phyloP scores from a whole-genome alignment of 2,329 filamentous ascomycete species.

The Fusarium sarcochroum region DNA sequence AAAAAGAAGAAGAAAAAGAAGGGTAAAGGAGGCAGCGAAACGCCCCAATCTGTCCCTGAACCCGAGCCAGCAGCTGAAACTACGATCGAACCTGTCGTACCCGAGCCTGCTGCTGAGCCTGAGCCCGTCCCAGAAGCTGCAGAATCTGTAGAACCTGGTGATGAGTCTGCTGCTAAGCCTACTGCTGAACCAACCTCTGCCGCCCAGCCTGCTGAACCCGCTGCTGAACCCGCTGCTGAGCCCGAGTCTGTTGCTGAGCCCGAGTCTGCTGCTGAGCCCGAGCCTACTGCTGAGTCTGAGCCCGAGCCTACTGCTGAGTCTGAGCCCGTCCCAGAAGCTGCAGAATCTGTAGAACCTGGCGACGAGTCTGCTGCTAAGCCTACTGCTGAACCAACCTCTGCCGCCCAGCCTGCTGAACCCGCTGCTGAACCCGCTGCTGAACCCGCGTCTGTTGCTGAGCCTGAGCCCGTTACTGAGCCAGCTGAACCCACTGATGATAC shows the following conservation, averaged over 20 bases:
- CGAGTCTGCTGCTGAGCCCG: background rate
- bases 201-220: background rate
- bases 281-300: background rate
- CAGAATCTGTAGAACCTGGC: background rate
- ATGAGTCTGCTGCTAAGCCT: conserved; percentile 4
- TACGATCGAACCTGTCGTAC: background rate
- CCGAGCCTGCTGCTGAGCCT: background rate
- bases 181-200: background rate
- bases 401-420: background rate
- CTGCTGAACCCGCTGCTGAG: background rate
- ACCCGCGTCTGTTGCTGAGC: background rate
- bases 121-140: background rate
- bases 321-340: background rate
- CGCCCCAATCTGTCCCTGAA: background rate
- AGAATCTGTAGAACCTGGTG: background rate
- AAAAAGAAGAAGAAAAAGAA: conserved; percentile 33
- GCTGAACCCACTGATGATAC: background rate
- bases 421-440: background rate
- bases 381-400: background rate
- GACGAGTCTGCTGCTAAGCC: background rate
- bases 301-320: background rate
- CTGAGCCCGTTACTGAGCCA: background rate
- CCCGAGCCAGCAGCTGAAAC: background rate
- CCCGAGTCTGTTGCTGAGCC: background rate
- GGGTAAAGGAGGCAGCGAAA: conserved; percentile 12